Evolutionary conservation across 176 grass and related monocot species (phyloP).

Genomic region (Musa acuminata): DNA sequence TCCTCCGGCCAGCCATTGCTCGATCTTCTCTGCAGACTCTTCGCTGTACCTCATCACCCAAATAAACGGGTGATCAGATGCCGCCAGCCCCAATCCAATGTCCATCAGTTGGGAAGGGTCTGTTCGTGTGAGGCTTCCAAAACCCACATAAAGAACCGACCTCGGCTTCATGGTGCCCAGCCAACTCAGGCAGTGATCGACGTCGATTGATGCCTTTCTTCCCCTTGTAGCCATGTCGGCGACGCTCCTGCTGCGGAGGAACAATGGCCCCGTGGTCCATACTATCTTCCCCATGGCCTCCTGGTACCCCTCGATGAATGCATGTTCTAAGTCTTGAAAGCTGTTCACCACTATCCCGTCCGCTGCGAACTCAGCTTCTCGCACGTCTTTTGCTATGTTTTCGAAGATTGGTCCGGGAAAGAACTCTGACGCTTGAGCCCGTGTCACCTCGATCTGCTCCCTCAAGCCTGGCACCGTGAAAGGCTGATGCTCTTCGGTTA

Average conservation of each 20-base stretch:
- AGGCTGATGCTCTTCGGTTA: slow-evolving; percentile 18
- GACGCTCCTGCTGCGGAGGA: slow-evolving; percentile 29
- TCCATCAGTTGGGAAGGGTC: neutral
- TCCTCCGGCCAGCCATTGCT: neutral
- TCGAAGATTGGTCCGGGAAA: neutral
- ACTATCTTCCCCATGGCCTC: slow-evolving; percentile 35
- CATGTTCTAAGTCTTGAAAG: slow-evolving; percentile 39
- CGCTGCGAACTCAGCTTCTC: slow-evolving; percentile 33
- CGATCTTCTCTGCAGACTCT: neutral
- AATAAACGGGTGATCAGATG: neutral
- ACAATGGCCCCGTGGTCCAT: slow-evolving; percentile 38
- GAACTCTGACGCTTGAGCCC: slow-evolving; percentile 28
- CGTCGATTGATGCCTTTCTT: neutral
- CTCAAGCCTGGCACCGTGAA: slow-evolving; percentile 34
- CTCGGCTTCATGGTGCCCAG: neutral
- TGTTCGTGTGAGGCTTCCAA: neutral
- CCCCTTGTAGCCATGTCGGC: neutral
- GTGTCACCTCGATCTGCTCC: slow-evolving; percentile 22
- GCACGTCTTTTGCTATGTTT: neutral
- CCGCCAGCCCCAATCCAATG: neutral
- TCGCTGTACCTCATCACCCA: neutral
- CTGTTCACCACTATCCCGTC: slow-evolving; percentile 61
- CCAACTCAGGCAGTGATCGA: neutral
- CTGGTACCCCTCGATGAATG: slow-evolving; percentile 14
- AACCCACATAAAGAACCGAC: neutral